Evolutionary conservation across 2,329 filamentous ascomycete genomes (phyloP), one percentile per base, ranked within the genome.

Genomic region (Verruconis gallopava): DNA sequence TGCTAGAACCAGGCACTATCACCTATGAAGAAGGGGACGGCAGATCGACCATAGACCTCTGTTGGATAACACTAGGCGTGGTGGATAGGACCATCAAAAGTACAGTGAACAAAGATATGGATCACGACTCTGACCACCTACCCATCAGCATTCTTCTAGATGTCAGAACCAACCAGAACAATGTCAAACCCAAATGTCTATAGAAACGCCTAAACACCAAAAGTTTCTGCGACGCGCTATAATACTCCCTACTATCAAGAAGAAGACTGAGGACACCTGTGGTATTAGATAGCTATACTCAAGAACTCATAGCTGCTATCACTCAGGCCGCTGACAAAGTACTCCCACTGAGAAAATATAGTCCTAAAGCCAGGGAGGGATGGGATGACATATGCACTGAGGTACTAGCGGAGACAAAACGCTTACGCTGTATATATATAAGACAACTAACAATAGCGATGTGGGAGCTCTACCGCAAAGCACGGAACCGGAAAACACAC

Each of bases 41-140:
- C 21, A 28, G 34, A 37, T 38, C 40, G 3, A 48, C 47, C n/a
- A 49, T 49, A 19, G 37, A 48, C 33, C 38, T 48, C 5, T 48
- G 40, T 35, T 35, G 45, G 21, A 40, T 45, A 14, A 50, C 45
- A 6, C 14, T 40, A 28, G 40, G 44, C 15, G 38, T 50, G 14
- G 38, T 40, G 5, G 45, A 48, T 41, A 46, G 41, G 22, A 25
- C 47, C 13, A 48, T 49, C 21, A 46, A 34, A 12, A 46, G 49
- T 38, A 14, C 42, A 28, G 37, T 48, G 14, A 39, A 42, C 20
- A 18, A 37, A 6, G 40, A 47, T 13, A 37, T 51, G 5, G 48
- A 51, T 32, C 46, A 53, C 42, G 42, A 50, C 44, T 53, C 49
- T 13, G 46, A 52, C 41, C 44, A 53, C 39, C 44, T 53, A 5